Conservation (phyloP, 805 yeast genomes). For the Naumovozyma castellii region DNA sequence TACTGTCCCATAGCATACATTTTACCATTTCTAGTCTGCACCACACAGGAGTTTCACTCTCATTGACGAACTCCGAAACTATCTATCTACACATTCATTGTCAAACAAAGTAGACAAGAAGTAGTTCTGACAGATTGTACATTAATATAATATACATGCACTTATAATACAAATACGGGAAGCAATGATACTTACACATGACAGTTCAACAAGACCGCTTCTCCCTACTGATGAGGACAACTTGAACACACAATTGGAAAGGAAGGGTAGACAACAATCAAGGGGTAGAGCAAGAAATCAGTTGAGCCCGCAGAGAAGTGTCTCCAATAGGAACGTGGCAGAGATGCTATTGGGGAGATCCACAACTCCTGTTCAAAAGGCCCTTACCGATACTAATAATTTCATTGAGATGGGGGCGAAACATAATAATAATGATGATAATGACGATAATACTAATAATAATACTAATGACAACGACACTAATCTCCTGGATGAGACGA, state of each 20-base stretch:
- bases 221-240: slow-evolving; percentile 24
- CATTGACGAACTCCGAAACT: no score
- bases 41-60: no score
- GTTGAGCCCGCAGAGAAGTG: slow-evolving; percentile 10
- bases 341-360: slow-evolving; percentile 6
- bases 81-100: no score
- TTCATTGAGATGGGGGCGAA: slow-evolving; percentile 19
- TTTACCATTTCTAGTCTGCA: no score
- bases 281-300: not conserved
- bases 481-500: slow-evolving; percentile 1
- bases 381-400: slow-evolving; percentile 27
- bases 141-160: not conserved
- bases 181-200: not conserved
- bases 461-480: not conserved
- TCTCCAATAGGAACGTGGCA: slow-evolving; percentile 18
- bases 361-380: slow-evolving; percentile 15
- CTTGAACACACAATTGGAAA: slow-evolving; percentile 9
- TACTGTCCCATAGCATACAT: no score
- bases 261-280: slow-evolving; percentile 1
- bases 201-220: slow-evolving; percentile 17
- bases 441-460: not conserved
- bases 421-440: not conserved
- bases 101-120: no score
- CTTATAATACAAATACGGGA: no score
- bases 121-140: no score